These are phyloP conservation scores for Harringtonia aguacate DNA, from an alignment of 2,329 filamentous ascomycete species.

Conservation along the genomic window DNA sequence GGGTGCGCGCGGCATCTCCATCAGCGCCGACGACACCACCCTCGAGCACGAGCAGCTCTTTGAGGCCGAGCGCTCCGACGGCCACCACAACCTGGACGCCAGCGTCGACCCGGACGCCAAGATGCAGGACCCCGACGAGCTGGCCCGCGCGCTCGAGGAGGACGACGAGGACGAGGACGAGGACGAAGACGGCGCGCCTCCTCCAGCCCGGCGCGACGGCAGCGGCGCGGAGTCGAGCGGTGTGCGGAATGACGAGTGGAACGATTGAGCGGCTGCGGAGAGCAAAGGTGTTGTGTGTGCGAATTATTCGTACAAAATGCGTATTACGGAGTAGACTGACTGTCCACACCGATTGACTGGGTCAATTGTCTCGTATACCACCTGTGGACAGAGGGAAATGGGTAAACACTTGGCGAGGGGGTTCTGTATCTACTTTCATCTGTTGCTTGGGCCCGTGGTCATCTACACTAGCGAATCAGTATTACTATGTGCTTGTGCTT, in stretches of 20 bases:
- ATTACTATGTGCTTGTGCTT: too few relatives aligned
- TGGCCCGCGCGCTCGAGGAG: constrained; percentile 47
- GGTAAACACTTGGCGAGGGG: too few relatives aligned
- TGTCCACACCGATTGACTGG: too few relatives aligned
- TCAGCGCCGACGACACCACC: constrained; percentile 54
- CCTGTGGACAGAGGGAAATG: too few relatives aligned
- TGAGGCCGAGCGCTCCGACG: constrained; percentile 19
- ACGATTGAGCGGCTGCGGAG: constrained; percentile 7
- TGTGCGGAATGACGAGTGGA: constrained; percentile 15
- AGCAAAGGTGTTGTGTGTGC: too few relatives aligned
- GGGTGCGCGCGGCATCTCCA: constrained; percentile 54
- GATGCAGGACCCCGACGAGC: constrained; percentile 57
- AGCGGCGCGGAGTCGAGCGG: constrained; percentile 2
- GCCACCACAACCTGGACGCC: constrained; percentile 32
- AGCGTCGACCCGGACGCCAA: constrained; percentile 49
- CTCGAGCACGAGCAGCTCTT: constrained; percentile 25
- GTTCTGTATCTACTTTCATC: too few relatives aligned
- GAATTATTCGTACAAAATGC: too few relatives aligned
- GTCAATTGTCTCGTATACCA: too few relatives aligned
- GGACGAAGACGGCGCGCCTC: constrained; percentile 33
- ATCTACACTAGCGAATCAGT: too few relatives aligned
- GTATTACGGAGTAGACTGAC: too few relatives aligned
- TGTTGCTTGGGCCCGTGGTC: too few relatives aligned
- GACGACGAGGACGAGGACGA: constrained; percentile 23
- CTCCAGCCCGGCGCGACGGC: constrained; percentile 1